These are phyloP conservation scores for Sporisorium scitamineum DNA, from an alignment of 1,284 basidiomycete species.

Conservation along the genomic window DNA sequence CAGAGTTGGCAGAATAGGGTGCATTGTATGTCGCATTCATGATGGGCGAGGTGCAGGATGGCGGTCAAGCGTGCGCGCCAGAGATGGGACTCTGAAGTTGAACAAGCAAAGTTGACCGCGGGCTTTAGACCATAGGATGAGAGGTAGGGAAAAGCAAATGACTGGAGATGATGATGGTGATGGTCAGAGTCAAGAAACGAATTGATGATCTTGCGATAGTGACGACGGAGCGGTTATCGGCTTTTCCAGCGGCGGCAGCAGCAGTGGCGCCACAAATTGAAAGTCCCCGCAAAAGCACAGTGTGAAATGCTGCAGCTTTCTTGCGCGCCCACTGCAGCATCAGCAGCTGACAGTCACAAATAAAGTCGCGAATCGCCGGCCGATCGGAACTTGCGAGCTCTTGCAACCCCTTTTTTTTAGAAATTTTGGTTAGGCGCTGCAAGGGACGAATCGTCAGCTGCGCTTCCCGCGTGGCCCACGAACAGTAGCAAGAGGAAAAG, in stretches of 20 bases:
- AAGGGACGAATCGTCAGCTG: background rate
- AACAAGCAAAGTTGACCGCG: background rate
- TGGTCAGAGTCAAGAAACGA: background rate
- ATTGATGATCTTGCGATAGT: background rate
- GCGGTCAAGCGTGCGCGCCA: slow-evolving; percentile 1
- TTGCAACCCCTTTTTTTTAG: background rate
- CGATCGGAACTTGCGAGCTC: background rate
- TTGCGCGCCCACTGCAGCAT: background rate
- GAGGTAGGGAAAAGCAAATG: background rate
- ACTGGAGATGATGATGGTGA: background rate
- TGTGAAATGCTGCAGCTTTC: background rate
- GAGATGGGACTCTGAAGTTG: too few relatives aligned
- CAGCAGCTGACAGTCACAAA: background rate
- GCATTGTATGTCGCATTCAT: slow-evolving; percentile 2
- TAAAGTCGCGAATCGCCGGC: background rate
- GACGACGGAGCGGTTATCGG: background rate
- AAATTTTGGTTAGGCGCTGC: background rate
- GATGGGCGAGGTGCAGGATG: background rate
- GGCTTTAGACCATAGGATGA: background rate
- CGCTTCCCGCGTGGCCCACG: background rate
- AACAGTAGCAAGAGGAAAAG: background rate
- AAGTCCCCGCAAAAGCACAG: background rate
- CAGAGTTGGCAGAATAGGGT: background rate
- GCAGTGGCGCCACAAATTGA: background rate
- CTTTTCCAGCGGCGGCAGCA: too few relatives aligned